Percentiles rank a stretch among this genome's conserved stretches.
Conservation (phyloP, 164 flowering plant species). For the Aristolochia fimbriata region DNA sequence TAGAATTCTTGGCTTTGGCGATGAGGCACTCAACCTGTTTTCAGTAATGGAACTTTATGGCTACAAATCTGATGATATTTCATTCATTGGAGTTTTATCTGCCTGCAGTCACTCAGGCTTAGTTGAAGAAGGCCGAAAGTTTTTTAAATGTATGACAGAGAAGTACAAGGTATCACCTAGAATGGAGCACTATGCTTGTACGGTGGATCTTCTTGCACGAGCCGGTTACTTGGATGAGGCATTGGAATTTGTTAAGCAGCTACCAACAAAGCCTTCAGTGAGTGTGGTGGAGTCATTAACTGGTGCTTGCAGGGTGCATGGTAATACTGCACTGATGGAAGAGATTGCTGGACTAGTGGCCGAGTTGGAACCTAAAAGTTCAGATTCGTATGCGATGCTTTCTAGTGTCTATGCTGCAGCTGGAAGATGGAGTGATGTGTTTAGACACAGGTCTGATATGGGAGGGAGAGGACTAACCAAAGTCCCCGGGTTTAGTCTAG, state of each 20-base stretch:
- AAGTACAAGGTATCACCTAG: slow-evolving; percentile 25
- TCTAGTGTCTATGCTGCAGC: slow-evolving; percentile 21
- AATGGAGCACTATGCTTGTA: slow-evolving; percentile 48
- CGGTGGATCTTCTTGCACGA: slow-evolving; percentile 55
- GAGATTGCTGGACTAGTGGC: slow-evolving; percentile 21
- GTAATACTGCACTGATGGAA: slow-evolving; percentile 35
- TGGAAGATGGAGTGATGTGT: slow-evolving; percentile 33
- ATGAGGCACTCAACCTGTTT: slow-evolving; percentile 33
- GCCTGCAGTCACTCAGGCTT: slow-evolving; percentile 58
- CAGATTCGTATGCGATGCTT: slow-evolving; percentile 30
- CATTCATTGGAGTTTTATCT: slow-evolving; percentile 32
- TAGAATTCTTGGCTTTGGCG: slow-evolving; percentile 40
- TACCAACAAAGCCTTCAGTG: slow-evolving; percentile 23
- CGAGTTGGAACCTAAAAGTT: slow-evolving; percentile 26
- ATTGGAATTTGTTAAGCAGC: slow-evolving; percentile 25
- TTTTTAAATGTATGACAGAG: slow-evolving; percentile 31
- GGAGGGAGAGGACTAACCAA: slow-evolving; percentile 24
- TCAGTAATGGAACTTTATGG: slow-evolving; percentile 29
- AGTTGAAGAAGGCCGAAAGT: slow-evolving; percentile 29
- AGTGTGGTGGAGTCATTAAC: slow-evolving; percentile 37
- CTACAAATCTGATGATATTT: slow-evolving; percentile 28
- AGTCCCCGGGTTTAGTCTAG: slow-evolving; percentile 25
- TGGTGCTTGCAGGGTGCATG: slow-evolving; percentile 47
- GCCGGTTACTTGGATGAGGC: slow-evolving; percentile 46
- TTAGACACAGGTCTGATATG: slow-evolving; percentile 23